Evolutionary conservation across 2,329 filamentous ascomycete species (phyloP).

Genomic region (Tolypocladium tundrense): DNA sequence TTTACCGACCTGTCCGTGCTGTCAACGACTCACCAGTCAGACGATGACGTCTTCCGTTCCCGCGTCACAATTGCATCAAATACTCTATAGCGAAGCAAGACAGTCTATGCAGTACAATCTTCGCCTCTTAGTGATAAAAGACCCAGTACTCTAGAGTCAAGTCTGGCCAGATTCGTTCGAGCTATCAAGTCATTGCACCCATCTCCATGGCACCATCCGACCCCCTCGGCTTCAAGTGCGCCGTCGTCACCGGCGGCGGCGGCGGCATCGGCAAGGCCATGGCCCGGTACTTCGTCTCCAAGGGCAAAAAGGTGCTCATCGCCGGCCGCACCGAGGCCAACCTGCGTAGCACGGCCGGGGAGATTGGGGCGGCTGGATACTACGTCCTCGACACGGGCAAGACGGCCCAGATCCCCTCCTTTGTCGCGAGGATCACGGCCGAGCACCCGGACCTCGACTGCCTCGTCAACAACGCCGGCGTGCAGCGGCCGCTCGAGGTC

Average conservation of each 20-base stretch:
- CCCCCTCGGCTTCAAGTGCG: conserved; percentile 28
- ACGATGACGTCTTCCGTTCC: too few relatives aligned
- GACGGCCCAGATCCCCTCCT: conserved; percentile 28
- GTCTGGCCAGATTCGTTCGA: too few relatives aligned
- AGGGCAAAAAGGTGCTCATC: conserved; percentile 40
- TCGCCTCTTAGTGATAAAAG: too few relatives aligned
- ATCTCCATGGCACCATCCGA: not conserved
- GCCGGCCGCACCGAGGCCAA: conserved; percentile 44
- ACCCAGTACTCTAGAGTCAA: too few relatives aligned
- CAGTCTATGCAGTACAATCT: too few relatives aligned
- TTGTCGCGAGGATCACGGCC: conserved; percentile 31
- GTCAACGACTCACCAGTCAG: too few relatives aligned
- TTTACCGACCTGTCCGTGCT: too few relatives aligned
- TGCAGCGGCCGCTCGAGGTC: conserved; percentile 42
- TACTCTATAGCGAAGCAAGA: too few relatives aligned
- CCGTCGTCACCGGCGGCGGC: conserved; percentile 38
- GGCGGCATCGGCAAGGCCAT: conserved; percentile 42
- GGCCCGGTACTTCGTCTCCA: conserved; percentile 32
- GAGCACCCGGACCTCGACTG: conserved; percentile 44
- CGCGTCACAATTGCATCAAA: too few relatives aligned
- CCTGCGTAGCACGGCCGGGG: conserved; percentile 29
- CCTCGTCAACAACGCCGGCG: conserved; percentile 48
- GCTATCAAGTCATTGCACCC: not conserved
- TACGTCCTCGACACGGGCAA: conserved; percentile 42
- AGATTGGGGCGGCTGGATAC: conserved; percentile 36